Evolutionary conservation across 768 basidiomycete species (phyloP).

Genomic region (Mycena epipterygia): DNA sequence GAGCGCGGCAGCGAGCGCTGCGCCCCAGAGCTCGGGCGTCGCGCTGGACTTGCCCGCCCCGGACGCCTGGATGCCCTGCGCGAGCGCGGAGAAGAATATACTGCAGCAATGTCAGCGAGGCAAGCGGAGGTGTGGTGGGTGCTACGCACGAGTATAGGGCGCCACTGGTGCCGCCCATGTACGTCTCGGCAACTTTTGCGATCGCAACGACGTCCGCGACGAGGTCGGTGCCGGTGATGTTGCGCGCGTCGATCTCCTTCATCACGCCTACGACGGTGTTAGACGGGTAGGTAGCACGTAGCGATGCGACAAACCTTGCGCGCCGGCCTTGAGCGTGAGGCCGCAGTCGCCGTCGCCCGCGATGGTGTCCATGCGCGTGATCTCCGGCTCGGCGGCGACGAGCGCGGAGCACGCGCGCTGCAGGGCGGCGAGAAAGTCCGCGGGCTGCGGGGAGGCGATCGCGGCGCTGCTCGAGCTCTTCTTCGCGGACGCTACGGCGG

Average conservation of each 20-base stretch:
- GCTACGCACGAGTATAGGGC: conserved; percentile 87
- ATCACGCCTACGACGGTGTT: conserved; percentile 65
- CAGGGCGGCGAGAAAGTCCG: conserved; percentile 68
- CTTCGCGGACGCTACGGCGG: conserved; percentile 23
- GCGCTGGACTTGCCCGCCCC: conserved; percentile 41
- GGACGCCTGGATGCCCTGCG: conserved; percentile 72
- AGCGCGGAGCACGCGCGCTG: conserved; percentile 74
- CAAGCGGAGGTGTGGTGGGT: background rate
- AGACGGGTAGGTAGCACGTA: background rate
- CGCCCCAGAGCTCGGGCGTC: conserved; percentile 71
- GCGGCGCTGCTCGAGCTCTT: conserved; percentile 9
- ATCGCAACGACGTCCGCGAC: conserved; percentile 75
- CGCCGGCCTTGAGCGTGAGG: conserved; percentile 75
- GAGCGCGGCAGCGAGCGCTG: conserved; percentile 70
- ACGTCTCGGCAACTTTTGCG: conserved; percentile 81
- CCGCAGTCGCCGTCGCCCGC: conserved; percentile 89
- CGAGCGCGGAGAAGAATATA: conserved; percentile 92
- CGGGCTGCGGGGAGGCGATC: conserved; percentile 54
- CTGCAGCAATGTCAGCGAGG: conserved; percentile 52
- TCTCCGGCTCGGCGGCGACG: conserved; percentile 86
- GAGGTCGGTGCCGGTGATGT: conserved; percentile 74
- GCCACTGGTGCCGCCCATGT: conserved; percentile 94
- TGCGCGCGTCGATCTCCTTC: conserved; percentile 65
- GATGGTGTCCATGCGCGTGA: conserved; percentile 92
- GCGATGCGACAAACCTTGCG: conserved; percentile 62